A percentile compares a stretch with the other conserved stretches of the same genome.
These are phyloP conservation scores for Cercospora sp. DNA, from an alignment of 2,329 filamentous ascomycete genomes.

Conservation along the genomic window DNA sequence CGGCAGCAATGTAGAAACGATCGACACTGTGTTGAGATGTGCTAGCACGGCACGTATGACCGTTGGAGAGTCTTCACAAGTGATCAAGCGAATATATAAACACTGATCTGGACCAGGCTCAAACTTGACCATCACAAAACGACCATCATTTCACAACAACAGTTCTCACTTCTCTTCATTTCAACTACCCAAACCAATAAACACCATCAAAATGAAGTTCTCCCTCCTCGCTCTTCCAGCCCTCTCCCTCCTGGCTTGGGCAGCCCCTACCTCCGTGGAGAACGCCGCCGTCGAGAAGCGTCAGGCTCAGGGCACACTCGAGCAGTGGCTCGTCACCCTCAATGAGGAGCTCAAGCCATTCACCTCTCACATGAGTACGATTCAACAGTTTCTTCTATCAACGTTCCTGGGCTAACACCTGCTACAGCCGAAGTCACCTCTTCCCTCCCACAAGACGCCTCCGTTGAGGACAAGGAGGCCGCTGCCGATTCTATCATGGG, in stretches of 20 bases:
- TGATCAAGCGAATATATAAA: neutral
- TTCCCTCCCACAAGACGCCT: neutral
- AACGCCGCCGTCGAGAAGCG: slow-evolving; percentile 11
- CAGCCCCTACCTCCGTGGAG: slow-evolving; percentile 15
- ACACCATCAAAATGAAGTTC: slow-evolving; percentile 20
- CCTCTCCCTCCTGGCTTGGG: slow-evolving; percentile 19
- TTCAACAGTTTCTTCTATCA: neutral
- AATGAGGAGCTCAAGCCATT: neutral
- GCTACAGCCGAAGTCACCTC: neutral
- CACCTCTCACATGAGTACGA: neutral
- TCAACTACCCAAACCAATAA: slow-evolving; percentile 11
- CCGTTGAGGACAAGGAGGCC: slow-evolving; percentile 9
- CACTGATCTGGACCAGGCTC: neutral
- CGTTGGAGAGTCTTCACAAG: neutral
- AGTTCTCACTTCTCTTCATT: neutral
- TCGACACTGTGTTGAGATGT: neutral
- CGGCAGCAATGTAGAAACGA: neutral
- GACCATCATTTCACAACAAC: neutral
- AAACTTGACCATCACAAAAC: neutral
- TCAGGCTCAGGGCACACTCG: slow-evolving; percentile 1
- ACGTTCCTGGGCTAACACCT: neutral
- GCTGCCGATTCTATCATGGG: slow-evolving; percentile 9
- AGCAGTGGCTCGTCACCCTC: neutral
- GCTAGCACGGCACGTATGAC: neutral
- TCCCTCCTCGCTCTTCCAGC: slow-evolving; percentile 23